Base-by-base conservation (phyloP, 2,329 filamentous ascomycete genomes). In the Penicillium sp. region DNA sequence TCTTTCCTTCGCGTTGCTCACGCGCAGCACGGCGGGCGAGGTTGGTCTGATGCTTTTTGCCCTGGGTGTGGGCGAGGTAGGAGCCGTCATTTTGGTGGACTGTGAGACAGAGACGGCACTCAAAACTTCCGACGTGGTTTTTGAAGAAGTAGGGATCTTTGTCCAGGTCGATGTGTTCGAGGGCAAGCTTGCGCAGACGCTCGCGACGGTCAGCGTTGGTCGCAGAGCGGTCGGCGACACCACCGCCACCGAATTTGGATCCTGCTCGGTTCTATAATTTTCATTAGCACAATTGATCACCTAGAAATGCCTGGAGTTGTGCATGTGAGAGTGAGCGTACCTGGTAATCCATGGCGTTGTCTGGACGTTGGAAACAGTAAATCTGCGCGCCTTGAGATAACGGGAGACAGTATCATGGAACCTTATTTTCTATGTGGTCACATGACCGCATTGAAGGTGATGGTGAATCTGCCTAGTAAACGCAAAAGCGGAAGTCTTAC, bases 141-240 rank as follows among this genome's bases (percentile, higher is more conserved):
- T 96, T 96, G 88, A 99, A 99, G 82, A 98, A 97, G 85, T 98
- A 99, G 0, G 95, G 95, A 79, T 99, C 95, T 80, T 97, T 98
- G 79, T 98, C 95, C 62, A 98, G 90, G 80, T 98, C 93, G 82
- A 99, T 99, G 55, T 92, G 96, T 80, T 99, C 95, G 71, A 99
- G 90, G 57, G 95, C 95, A 72, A 99, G 92, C 81, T 97, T 97
- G 76, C 93, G 92, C 39, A 99, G 89, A 62, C 95, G 93, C 77
- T 99, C 95, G 74, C 95, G 91, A 58, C 95, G 91, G 84, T 98
- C 95, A 64, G 95, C 93, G 77, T 98, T 98, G 61, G 92, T 96
- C 57, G 92, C 91, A 69, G 89, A 93, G 71, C 91, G 87, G 6
- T 93, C 97, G 75, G 95, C 95, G 68, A 98, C 93, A 76, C 95